phyloP scores from a whole-genome alignment of 2,329 filamentous ascomycete species.

The Fusarium chlamydosporum region DNA sequence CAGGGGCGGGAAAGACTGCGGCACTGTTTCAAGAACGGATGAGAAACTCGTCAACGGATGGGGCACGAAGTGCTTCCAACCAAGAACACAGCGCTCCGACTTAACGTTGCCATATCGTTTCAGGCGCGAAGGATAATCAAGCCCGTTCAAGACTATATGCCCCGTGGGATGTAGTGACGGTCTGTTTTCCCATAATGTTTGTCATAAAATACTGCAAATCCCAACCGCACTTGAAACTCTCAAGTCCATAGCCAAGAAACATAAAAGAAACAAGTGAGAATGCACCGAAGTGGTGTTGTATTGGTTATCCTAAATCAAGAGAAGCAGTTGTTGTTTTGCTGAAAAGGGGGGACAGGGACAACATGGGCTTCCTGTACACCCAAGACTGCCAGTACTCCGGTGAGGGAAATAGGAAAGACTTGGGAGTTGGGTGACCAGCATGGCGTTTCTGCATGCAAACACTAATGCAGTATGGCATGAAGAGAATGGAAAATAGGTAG shows the following conservation, averaged over 20 bases:
- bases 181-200: neutral
- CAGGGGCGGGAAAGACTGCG: neutral
- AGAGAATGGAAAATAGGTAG: conserved; percentile 6
- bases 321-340: conserved; percentile 3
- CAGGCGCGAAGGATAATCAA: neutral
- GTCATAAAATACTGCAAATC: neutral
- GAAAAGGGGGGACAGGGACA: neutral
- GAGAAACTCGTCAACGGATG: neutral
- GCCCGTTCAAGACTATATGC: neutral
- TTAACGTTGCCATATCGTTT: neutral
- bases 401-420: conserved; percentile 31
- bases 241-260: neutral
- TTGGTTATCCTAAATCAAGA: neutral
- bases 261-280: neutral
- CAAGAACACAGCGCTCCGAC: neutral
- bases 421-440: neutral
- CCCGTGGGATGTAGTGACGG: neutral
- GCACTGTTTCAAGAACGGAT: neutral
- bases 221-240: neutral
- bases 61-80: neutral
- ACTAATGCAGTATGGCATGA: conserved; percentile 44
- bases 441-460: conserved; percentile 40
- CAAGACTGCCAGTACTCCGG: conserved; percentile 17
- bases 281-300: neutral
- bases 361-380: neutral